Percentiles rank a stretch among this genome's conserved stretches.
These are phyloP conservation scores for Rostrohypoxylon terebratum DNA, from an alignment of 495 filamentous ascomycete species.

Conservation along the genomic window DNA sequence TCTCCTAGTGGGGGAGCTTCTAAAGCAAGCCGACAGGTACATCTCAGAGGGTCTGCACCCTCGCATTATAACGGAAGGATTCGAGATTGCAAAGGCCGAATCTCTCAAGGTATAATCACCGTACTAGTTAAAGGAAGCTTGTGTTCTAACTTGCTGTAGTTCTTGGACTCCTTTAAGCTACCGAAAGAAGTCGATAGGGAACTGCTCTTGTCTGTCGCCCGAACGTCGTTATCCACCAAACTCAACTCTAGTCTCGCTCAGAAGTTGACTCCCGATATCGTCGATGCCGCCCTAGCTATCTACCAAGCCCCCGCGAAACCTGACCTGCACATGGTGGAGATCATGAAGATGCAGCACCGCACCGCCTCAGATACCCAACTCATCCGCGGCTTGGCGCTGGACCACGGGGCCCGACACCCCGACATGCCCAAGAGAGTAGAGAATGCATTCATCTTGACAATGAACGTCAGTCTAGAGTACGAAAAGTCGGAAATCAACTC, in stretches of 20 bases:
- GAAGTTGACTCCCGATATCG: slow-evolving; percentile 90
- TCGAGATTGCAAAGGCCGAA: slow-evolving; percentile 95
- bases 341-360: slow-evolving; percentile 99
- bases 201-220: slow-evolving; percentile 90
- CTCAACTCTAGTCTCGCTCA: slow-evolving; percentile 88
- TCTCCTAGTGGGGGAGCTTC: slow-evolving; percentile 90
- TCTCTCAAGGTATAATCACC: slow-evolving; percentile 76
- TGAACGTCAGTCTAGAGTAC: slow-evolving; percentile 98
- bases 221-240: slow-evolving; percentile 95
- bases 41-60: slow-evolving; percentile 96
- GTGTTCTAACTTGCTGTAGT: slow-evolving; percentile 64
- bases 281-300: slow-evolving; percentile 95
- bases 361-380: slow-evolving; percentile 95
- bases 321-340: slow-evolving; percentile 98
- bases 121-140: not conserved
- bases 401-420: slow-evolving; percentile 95
- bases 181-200: slow-evolving; percentile 88
- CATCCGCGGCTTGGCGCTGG: slow-evolving; percentile 90
- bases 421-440: slow-evolving; percentile 98
- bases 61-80: slow-evolving; percentile 96
- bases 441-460: slow-evolving; percentile 92
- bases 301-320: slow-evolving; percentile 90
- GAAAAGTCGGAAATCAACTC: slow-evolving; percentile 99
- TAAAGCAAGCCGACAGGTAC: slow-evolving; percentile 96
- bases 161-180: slow-evolving; percentile 94